Conservation (phyloP, 495 filamentous ascomycete species). For the Opeltia flavorubescens region DNA sequence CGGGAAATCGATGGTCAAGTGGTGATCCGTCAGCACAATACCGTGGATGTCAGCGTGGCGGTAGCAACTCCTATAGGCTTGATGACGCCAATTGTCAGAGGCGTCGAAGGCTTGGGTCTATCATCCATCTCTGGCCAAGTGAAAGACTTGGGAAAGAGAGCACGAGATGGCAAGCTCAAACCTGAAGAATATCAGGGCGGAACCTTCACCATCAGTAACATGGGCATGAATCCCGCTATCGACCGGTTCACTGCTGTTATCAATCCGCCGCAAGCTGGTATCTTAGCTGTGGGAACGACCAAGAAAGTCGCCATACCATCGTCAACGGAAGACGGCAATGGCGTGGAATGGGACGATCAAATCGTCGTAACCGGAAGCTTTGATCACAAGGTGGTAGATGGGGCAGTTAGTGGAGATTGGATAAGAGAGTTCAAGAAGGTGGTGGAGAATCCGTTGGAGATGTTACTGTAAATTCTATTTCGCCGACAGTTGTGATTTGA, state of each 20-base stretch:
- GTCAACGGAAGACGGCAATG: conserved; percentile 63
- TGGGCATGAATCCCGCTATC: conserved; percentile 97
- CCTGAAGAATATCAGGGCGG: conserved; percentile 98
- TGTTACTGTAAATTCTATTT: conserved; percentile 64
- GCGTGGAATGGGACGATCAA: conserved; percentile 91
- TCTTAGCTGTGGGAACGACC: conserved; percentile 86
- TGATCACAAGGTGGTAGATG: conserved; percentile 91
- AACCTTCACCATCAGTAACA: conserved; percentile 98
- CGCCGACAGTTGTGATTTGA: too few species aligned
- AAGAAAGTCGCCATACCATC: conserved; percentile 82
- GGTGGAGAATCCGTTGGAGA: conserved; percentile 88
- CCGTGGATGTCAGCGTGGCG: conserved; percentile 82
- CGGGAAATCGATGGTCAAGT: conserved; percentile 56
- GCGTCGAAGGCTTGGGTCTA: conserved; percentile 69
- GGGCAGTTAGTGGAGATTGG: conserved; percentile 94
- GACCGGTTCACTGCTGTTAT: conserved; percentile 99
- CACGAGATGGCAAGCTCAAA: conserved; percentile 94
- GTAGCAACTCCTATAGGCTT: conserved; percentile 89
- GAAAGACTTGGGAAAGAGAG: conserved; percentile 93
- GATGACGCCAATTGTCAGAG: conserved; percentile 94
- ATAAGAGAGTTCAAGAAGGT: conserved; percentile 95
- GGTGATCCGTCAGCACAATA: conserved; percentile 82
- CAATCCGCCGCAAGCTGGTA: conserved; percentile 95
- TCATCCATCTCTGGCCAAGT: conserved; percentile 73
- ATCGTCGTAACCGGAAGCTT: conserved; percentile 89